phyloP scores from a whole-genome alignment of 345 rosid species.

The Gossypium rotundifolium region DNA sequence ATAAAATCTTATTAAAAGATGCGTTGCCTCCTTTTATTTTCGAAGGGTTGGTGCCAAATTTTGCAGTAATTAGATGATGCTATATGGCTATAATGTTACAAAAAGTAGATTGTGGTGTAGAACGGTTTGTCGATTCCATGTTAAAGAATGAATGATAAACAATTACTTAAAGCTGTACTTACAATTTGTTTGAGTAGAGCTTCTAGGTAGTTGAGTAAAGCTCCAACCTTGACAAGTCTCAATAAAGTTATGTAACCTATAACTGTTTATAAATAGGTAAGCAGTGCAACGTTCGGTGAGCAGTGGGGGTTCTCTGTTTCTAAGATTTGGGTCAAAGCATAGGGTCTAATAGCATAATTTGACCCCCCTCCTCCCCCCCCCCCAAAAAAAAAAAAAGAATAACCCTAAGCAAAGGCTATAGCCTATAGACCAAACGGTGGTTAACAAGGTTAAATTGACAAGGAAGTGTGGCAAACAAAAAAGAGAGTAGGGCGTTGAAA shows the following conservation, averaged over 20 bases:
- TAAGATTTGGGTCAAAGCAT: background rate
- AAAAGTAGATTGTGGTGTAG: background rate
- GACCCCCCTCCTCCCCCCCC: too few species aligned
- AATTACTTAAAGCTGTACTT: background rate
- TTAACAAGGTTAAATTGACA: too few species aligned
- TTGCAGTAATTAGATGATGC: background rate
- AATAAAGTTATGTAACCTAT: background rate
- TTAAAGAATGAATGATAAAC: background rate
- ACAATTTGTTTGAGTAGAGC: background rate
- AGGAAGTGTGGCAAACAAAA: background rate
- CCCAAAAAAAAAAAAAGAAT: too few species aligned
- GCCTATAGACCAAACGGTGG: too few species aligned
- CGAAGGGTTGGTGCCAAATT: background rate
- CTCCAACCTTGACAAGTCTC: background rate
- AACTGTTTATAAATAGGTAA: background rate
- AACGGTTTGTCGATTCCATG: background rate
- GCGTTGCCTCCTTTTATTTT: background rate
- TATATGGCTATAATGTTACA: background rate
- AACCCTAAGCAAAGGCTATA: background rate
- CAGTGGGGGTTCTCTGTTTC: background rate
- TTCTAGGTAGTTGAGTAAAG: background rate
- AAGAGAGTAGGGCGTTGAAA: background rate
- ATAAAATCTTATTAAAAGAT: constrained; percentile 4
- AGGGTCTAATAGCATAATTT: too few species aligned
- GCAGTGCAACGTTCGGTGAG: background rate